phyloP scores from a whole-genome alignment of 2,329 filamentous ascomycete genomes.

The Fusarium austroafricanum region DNA sequence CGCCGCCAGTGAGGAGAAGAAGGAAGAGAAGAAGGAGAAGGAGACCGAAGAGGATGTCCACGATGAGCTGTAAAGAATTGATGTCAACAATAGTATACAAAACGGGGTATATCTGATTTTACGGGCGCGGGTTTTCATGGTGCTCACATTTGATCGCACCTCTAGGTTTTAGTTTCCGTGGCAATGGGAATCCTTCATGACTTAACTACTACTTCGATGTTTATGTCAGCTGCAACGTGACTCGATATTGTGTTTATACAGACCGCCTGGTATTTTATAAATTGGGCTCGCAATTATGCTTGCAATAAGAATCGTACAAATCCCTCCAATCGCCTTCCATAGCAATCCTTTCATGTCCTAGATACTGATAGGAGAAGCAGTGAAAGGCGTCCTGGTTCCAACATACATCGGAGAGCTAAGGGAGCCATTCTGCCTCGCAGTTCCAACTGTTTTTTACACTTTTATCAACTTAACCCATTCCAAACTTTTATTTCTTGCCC shows the following conservation, averaged over 20 bases:
- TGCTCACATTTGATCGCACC: slow-evolving; percentile 41
- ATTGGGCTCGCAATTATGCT: slow-evolving; percentile 26
- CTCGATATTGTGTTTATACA: neutral
- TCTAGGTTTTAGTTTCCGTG: slow-evolving; percentile 45
- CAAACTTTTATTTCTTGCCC: slow-evolving; percentile 73
- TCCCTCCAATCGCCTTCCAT: slow-evolving; percentile 8
- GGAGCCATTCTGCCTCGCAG: slow-evolving; percentile 7
- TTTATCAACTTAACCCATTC: slow-evolving; percentile 10
- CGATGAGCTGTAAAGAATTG: slow-evolving; percentile 78
- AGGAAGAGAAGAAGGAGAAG: slow-evolving; percentile 54
- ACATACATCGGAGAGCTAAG: slow-evolving; percentile 7
- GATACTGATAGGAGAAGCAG: slow-evolving; percentile 12
- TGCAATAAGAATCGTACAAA: slow-evolving; percentile 28
- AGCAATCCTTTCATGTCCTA: slow-evolving; percentile 2
- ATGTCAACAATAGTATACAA: slow-evolving; percentile 45
- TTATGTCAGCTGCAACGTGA: neutral
- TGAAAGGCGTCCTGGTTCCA: slow-evolving; percentile 26
- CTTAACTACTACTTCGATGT: slow-evolving; percentile 28
- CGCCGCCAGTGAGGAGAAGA: slow-evolving; percentile 64
- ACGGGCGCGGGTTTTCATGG: slow-evolving; percentile 50
- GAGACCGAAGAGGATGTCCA: slow-evolving; percentile 63
- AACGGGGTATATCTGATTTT: slow-evolving; percentile 51
- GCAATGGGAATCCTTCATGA: slow-evolving; percentile 44
- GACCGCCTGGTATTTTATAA: neutral
- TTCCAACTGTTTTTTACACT: slow-evolving; percentile 37